Conservation (phyloP, 192 early-diverging fungal species). For the Entomortierella beljakovae region DNA sequence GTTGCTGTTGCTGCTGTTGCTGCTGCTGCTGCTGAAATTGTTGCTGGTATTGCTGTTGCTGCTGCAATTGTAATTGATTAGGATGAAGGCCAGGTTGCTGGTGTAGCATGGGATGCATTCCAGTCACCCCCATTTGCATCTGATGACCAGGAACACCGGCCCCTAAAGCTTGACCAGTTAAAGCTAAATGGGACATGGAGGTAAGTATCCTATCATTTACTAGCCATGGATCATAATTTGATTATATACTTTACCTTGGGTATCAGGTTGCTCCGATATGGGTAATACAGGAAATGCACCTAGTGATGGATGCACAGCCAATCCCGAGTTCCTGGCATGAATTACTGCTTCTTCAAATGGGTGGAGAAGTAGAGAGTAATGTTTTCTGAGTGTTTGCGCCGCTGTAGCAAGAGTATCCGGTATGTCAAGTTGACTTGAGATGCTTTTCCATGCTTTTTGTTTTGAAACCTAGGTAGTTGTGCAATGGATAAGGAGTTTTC, state of each 20-base stretch:
- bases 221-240: too few species aligned
- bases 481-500: not conserved
- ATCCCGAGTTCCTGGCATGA: conserved; percentile 33
- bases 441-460: conserved; percentile 54
- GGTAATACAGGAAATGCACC: conserved; percentile 37
- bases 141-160: conserved; percentile 15
- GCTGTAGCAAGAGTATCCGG: conserved; percentile 52
- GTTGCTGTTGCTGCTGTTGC: conserved; percentile 23
- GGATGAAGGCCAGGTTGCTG: conserved; percentile 18
- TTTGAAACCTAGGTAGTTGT: conserved; percentile 31
- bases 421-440: conserved; percentile 48
- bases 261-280: conserved; percentile 31
- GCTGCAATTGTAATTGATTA: conserved; percentile 27
- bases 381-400: conserved; percentile 48
- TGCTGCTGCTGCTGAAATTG: conserved; percentile 18
- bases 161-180: not conserved
- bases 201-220: too few species aligned
- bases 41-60: conserved; percentile 28
- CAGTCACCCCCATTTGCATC: conserved; percentile 27
- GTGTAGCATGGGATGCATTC: conserved; percentile 31
- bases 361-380: conserved; percentile 46
- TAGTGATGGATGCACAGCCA: conserved; percentile 44
- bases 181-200: too few species aligned
- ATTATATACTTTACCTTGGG: conserved; percentile 50
- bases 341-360: conserved; percentile 47